A percentile compares a stretch with the other conserved stretches of the same genome.
Conservation (phyloP, 2,329 filamentous ascomycete genomes). For the Ceratocystis colombiana region DNA sequence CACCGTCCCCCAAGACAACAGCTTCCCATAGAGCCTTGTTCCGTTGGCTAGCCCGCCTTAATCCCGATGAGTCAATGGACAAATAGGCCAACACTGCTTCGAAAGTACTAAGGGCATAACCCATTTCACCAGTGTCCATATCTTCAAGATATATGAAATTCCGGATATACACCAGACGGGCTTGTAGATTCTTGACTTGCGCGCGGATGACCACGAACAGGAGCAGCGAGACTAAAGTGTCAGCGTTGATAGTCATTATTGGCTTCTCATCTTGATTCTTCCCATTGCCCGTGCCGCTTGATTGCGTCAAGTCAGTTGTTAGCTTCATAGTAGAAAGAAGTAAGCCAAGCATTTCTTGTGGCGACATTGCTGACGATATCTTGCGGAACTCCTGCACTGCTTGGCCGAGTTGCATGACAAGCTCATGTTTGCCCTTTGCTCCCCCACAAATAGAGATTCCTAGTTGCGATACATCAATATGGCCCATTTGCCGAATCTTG, state of each 20-base stretch:
- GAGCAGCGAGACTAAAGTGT: constrained; percentile 83
- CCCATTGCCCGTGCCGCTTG: constrained; percentile 33
- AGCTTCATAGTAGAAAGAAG: constrained; percentile 72
- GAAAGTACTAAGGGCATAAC: constrained; percentile 90
- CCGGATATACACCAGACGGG: constrained; percentile 84
- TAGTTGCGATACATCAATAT: constrained; percentile 87
- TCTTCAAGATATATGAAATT: constrained; percentile 98
- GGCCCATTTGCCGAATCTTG: constrained; percentile 86
- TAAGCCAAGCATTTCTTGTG: constrained; percentile 80
- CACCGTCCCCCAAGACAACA: constrained; percentile 63
- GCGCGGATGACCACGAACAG: constrained; percentile 88
- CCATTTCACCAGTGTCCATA: constrained; percentile 90
- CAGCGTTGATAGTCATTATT: constrained; percentile 61
- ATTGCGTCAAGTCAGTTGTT: constrained; percentile 53
- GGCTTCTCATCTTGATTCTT: constrained; percentile 38
- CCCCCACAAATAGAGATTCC: constrained; percentile 79
- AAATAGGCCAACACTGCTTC: constrained; percentile 90
- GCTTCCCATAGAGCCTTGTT: constrained; percentile 87
- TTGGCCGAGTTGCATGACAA: constrained; percentile 63
- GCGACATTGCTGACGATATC: constrained; percentile 64
- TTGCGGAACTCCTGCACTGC: constrained; percentile 85
- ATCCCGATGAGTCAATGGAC: constrained; percentile 64
- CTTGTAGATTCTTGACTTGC: constrained; percentile 76
- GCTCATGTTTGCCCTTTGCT: constrained; percentile 65
- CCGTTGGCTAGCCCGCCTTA: constrained; percentile 73